phyloP scores from a whole-genome alignment of 1,284 basidiomycete genomes.

The Leccinum pseudoinsigne region DNA sequence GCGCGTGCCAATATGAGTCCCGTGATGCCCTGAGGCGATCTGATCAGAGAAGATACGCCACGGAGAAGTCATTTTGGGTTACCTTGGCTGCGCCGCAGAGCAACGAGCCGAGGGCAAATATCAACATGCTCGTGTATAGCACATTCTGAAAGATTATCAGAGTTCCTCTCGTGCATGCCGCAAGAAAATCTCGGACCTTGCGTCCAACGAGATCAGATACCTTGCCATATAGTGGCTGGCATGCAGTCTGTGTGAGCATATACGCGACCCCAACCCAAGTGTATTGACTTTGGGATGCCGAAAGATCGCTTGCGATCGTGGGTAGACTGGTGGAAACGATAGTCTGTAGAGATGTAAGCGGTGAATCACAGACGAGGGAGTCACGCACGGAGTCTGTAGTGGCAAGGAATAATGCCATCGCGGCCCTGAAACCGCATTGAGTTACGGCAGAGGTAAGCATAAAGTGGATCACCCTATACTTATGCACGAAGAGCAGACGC shows the following conservation, averaged over 20 bases:
- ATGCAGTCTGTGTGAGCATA: slow-evolving; percentile 79
- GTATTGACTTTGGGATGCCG: slow-evolving; percentile 66
- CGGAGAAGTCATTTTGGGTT: slow-evolving; percentile 19
- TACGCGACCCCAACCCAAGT: slow-evolving; percentile 85
- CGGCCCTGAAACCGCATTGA: slow-evolving; percentile 49
- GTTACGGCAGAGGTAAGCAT: slow-evolving; percentile 6
- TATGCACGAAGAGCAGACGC: slow-evolving; percentile 51
- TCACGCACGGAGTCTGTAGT: slow-evolving; percentile 75
- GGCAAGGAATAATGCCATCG: slow-evolving; percentile 73
- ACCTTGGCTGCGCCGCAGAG: slow-evolving; percentile 72
- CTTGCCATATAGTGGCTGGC: slow-evolving; percentile 77
- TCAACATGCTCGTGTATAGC: slow-evolving; percentile 64
- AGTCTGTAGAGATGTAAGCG: slow-evolving; percentile 47
- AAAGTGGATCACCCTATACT: slow-evolving; percentile 45
- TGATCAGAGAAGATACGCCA: slow-evolving; percentile 17
- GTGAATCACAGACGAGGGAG: slow-evolving; percentile 13
- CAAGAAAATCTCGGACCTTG: slow-evolving; percentile 46
- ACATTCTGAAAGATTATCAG: slow-evolving; percentile 46
- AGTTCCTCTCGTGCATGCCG: neutral
- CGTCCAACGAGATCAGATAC: slow-evolving; percentile 77
- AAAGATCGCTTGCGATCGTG: slow-evolving; percentile 67
- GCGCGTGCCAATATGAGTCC: slow-evolving; percentile 58
- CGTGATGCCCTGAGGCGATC: slow-evolving; percentile 50
- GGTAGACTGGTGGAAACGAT: slow-evolving; percentile 81
- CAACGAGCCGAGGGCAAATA: slow-evolving; percentile 71